Base-by-base conservation (phyloP, 169 alveolate genomes). In the Eimeria brunetti region DNA sequence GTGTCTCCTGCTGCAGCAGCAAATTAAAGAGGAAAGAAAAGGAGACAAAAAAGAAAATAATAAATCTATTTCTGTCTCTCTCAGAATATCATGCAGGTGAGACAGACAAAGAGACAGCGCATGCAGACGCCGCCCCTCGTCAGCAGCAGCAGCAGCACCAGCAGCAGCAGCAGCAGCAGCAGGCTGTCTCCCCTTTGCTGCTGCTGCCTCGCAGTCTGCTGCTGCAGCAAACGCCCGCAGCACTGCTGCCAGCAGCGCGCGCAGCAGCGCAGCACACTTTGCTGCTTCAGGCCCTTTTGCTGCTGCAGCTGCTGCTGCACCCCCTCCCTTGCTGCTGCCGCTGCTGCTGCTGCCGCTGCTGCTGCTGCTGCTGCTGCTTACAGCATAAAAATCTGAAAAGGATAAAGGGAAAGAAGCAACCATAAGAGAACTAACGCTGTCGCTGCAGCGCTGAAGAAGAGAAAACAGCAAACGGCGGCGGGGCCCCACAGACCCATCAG, bases 141-240 rank as follows among this genome's bases (percentile, higher is more conserved):
- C 71, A 41, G 73, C 71, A 7, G 89, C 73, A 0, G 60, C 44
- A 18, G 78, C 78, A 18, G 78, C 78, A 18, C 44, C 44, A 18
- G 78, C 78, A 8, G 78, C 44, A 8, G 78, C 36, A 22, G 85
- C 85, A 33, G 78, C 78, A 33, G 78, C 49, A 33, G 78, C 22
- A 69, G 49, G 11, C 78, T 69, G 49, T 12, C 41, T 64, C 44
- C 75, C 7, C 75, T 11, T 7, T 11, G 49, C 30, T 49, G 60
- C 60, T 73, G 38, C 88, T 22, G 36, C 88, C 30, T 81, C 75
- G 46, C 89, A 81, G 11, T 53, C 60, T n/a, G 89, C 89, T 51
- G 89, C 89, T 53, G 89, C 73, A 81, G 89, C 62, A 56, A 81
- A 81, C 49, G 73, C 89, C 9, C 69, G 41, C 20, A 53, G 89